A percentile compares a stretch with the other conserved stretches of the same genome.
phyloP scores from a whole-genome alignment of 345 rosid species.

The Clausena lansium region DNA sequence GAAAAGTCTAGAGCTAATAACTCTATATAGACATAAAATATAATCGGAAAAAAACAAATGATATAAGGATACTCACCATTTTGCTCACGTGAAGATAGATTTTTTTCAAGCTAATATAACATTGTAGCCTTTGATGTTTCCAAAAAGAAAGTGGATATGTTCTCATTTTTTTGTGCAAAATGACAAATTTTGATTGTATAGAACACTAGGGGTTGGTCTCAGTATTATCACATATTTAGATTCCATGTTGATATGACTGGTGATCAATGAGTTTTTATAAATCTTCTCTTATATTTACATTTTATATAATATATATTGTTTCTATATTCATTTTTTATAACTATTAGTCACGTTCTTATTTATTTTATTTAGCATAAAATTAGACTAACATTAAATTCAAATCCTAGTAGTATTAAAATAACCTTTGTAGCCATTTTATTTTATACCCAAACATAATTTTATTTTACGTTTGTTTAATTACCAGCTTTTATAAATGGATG shows the following conservation, averaged over 20 bases:
- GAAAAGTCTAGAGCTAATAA: too few species aligned
- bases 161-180: slow-evolving; percentile 24
- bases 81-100: slow-evolving; percentile 23
- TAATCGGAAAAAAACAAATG: background rate
- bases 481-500: background rate
- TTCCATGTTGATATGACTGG: background rate
- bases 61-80: background rate
- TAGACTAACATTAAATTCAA: too few species aligned
- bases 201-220: background rate
- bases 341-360: too few species aligned
- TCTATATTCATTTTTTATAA: too few species aligned
- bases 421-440: too few species aligned
- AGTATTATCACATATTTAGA: slow-evolving; percentile 9
- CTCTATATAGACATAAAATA: background rate
- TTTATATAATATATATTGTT: too few species aligned
- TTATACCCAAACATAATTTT: too few species aligned
- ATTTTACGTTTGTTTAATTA: too few species aligned
- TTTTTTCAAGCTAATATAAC: background rate
- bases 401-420: too few species aligned
- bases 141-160: slow-evolving; percentile 26
- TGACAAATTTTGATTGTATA: slow-evolving; percentile 19
- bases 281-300: too few species aligned
- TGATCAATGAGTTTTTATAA: background rate
- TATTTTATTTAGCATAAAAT: too few species aligned
- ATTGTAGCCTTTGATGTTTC: slow-evolving; percentile 9